These are phyloP conservation scores for Chaetomium tenue DNA, from an alignment of 495 filamentous ascomycete genomes.

Conservation along the genomic window DNA sequence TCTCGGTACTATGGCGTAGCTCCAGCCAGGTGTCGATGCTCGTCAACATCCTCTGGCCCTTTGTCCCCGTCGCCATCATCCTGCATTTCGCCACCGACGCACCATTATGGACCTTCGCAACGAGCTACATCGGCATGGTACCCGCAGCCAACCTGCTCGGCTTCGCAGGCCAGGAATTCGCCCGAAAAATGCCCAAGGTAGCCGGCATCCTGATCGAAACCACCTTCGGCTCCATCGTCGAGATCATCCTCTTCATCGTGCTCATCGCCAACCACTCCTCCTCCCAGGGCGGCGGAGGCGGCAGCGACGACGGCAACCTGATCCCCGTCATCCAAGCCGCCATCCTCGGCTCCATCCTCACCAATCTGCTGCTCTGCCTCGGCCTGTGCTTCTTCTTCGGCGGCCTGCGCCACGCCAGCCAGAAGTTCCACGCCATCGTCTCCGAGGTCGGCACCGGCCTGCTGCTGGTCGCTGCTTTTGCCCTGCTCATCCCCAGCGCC, in stretches of 20 bases:
- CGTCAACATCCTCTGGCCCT: not conserved
- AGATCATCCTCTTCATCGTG: conserved; percentile 4
- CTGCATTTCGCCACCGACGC: not conserved
- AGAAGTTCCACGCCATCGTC: conserved; percentile 16
- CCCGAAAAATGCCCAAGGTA: conserved; percentile 73
- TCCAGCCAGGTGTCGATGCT: conserved; percentile 3
- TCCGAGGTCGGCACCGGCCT: conserved; percentile 1
- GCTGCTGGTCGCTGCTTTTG: not conserved
- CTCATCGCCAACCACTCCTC: conserved; percentile 1
- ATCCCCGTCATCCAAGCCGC: conserved; percentile 22
- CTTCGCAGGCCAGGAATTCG: conserved; percentile 77
- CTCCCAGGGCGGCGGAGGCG: not conserved
- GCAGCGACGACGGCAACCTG: not conserved
- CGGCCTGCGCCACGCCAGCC: conserved; percentile 27
- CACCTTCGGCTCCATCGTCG: not conserved
- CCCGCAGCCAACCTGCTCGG: conserved; percentile 84
- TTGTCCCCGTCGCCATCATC: not conserved
- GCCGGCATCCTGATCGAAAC: conserved; percentile 59
- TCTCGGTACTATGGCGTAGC: conserved; percentile 3
- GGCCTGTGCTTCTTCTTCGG: conserved; percentile 21
- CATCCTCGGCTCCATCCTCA: conserved; percentile 35
- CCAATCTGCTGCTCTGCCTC: conserved; percentile 40
- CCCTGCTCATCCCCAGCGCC: not conserved
- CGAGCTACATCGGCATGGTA: conserved; percentile 41
- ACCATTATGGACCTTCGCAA: not conserved